Evolutionary conservation across 192 early-diverging fungal genomes (phyloP).

Genomic region (Dissophora globulifera): DNA sequence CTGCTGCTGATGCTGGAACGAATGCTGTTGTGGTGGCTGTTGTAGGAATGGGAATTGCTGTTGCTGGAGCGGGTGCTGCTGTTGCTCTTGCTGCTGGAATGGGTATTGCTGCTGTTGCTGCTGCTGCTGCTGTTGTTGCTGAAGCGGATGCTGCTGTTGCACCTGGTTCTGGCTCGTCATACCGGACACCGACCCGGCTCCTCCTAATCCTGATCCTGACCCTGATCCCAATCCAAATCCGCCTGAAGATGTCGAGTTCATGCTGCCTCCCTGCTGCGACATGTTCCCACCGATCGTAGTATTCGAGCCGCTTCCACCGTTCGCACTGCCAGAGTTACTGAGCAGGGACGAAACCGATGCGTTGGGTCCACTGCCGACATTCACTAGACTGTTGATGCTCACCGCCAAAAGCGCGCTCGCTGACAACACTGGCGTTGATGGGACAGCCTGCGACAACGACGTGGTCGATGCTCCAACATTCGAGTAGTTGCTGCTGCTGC

Average conservation of each 20-base stretch:
- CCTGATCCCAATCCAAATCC: no score
- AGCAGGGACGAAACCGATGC: constrained; percentile 28
- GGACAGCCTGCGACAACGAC: no score
- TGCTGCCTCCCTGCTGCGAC: no score
- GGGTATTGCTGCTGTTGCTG: constrained; percentile 3
- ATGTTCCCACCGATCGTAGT: no score
- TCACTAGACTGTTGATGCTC: constrained; percentile 19
- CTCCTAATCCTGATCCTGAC: not conserved
- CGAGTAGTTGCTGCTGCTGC: not conserved
- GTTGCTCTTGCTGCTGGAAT: not conserved
- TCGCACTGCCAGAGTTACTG: constrained; percentile 27
- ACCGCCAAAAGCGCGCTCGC: constrained; percentile 1
- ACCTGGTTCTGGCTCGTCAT: no score
- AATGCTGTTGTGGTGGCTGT: not conserved
- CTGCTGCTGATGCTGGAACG: not conserved
- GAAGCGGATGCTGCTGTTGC: not conserved
- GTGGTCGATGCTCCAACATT: no score
- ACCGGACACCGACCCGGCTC: no score
- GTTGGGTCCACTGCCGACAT: constrained; percentile 32
- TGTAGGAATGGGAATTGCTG: no score
- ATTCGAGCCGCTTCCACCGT: constrained; percentile 6
- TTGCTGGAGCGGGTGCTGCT: no score
- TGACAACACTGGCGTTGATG: not conserved
- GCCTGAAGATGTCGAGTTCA: not conserved
- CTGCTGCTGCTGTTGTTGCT: not conserved